Percentiles rank a stretch among this genome's conserved stretches.
phyloP scores from a whole-genome alignment of 768 basidiomycete genomes.

The Mycena crocata region DNA sequence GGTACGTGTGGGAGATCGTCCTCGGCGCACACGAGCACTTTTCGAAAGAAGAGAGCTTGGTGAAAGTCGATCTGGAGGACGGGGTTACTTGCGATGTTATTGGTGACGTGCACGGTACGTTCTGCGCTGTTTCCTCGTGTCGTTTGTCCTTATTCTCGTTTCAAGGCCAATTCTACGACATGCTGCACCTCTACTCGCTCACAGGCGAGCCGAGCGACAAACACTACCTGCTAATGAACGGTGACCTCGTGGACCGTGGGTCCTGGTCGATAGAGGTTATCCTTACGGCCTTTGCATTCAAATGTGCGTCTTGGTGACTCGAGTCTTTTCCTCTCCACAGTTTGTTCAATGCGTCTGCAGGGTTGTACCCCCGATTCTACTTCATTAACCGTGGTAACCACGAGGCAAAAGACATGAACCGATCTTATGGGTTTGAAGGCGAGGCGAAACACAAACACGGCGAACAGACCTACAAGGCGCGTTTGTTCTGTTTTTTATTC shows the following conservation, averaged over 20 bases:
- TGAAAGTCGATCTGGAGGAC: conserved; percentile 78
- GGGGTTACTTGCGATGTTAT: conserved; percentile 92
- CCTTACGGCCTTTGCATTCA: conserved; percentile 92
- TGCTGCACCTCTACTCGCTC: conserved; percentile 86
- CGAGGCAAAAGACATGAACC: conserved; percentile 97
- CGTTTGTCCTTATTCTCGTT: neutral
- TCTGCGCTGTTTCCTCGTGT: neutral
- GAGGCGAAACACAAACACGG: conserved; percentile 98
- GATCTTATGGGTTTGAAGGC: conserved; percentile 93
- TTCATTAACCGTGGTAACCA: conserved; percentile 98
- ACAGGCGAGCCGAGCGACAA: conserved; percentile 87
- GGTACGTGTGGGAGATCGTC: conserved; percentile 96
- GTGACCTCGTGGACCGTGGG: conserved; percentile 98
- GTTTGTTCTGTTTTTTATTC: conserved; percentile 3
- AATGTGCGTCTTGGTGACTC: conserved; percentile 67
- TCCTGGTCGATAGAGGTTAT: conserved; percentile 96
- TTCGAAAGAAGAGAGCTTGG: conserved; percentile 82
- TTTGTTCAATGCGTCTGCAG: no score
- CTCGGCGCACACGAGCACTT: conserved; percentile 86
- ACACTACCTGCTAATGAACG: conserved; percentile 92
- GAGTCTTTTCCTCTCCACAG: neutral
- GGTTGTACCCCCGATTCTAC: conserved; percentile 92
- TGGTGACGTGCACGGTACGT: conserved; percentile 89
- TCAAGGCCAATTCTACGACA: conserved; percentile 93
- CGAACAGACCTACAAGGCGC: conserved; percentile 92